Evolutionary conservation across 129 eudicot species (phyloP), one percentile per base, ranked within the genome.

Genomic region (Logfia minima): DNA sequence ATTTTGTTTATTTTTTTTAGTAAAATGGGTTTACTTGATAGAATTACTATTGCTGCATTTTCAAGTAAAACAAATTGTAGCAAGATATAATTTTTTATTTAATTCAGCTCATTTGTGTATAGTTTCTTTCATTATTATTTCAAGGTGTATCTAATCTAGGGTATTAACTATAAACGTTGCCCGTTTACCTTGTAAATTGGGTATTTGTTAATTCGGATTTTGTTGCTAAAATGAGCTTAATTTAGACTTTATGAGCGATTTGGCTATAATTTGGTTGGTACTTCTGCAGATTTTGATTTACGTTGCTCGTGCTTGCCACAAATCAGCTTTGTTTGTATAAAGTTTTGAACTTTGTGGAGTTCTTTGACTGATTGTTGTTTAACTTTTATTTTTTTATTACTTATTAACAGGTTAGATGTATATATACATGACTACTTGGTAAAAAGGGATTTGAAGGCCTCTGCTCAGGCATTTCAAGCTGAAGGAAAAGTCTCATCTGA

Each of bases 401-500:
- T 80, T 56, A 24, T 77, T 85, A 68, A 68, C 83, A 94, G 99
- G 99, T 78, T 94, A 74, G 99, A 94, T 86, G 99, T 94, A 62
- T 94, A 94, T 77, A 94, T 94, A 81, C 90, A 94, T 70, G 99
- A 94, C 66, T 94, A 94, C 78, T 77, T 94, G 73, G 93, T 94
- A 28, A 94, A 94, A 83, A 89, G 99, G 86, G 97, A 91, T 85
- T 75, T 94, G 66, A 94, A 91, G 78, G 92, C 96, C 60, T 83
- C 99, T 67, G 99, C 99, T 62, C 97, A 94, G 79, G 97, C 99
- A 56, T 94, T 94, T 82, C 97, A 94, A 86, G 86, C 92, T 9
- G 99, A 94, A 74, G 99, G 99, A 68, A 94, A 94, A 84, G 97
- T 94, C 22, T 91, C 99, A 35, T 87, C 99, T 75, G 99, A 94